phyloP scores from a whole-genome alignment of 1,284 basidiomycete species.

The Coniferiporia sulphurascens region DNA sequence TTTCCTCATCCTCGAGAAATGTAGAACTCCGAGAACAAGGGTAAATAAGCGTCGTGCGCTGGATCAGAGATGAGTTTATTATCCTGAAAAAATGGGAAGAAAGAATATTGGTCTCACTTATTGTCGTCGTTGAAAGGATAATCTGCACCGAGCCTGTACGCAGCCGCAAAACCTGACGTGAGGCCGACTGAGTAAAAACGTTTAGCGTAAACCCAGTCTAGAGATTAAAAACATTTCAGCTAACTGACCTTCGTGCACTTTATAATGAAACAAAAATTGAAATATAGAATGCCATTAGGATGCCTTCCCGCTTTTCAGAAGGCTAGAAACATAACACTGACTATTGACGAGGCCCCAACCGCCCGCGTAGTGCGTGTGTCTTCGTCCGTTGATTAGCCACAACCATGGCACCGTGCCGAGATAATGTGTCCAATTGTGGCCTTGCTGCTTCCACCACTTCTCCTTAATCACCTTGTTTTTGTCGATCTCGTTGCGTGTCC shows the following conservation, averaged over 20 bases:
- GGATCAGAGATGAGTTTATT: neutral
- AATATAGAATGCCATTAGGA: neutral
- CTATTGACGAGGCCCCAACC: conserved; percentile 20
- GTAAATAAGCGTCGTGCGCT: conserved; percentile 36
- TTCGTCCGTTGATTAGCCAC: conserved; percentile 54
- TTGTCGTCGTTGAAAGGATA: conserved; percentile 43
- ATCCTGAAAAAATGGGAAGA: neutral
- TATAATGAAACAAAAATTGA: neutral
- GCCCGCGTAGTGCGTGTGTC: conserved; percentile 24
- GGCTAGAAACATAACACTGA: neutral
- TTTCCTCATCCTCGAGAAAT: conserved; percentile 30
- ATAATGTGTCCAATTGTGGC: conserved; percentile 57
- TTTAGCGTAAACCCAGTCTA: conserved; percentile 11
- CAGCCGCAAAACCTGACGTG: conserved; percentile 54
- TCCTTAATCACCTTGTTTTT: conserved; percentile 46
- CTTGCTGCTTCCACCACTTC: conserved; percentile 62
- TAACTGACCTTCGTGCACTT: conserved; percentile 19
- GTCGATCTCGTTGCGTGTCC: conserved; percentile 49
- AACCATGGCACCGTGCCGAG: conserved; percentile 54
- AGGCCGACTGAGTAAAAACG: conserved; percentile 53
- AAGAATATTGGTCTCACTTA: conserved; percentile 29
- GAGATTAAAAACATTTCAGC: neutral
- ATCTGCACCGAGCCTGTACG: conserved; percentile 51
- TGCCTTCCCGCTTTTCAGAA: neutral
- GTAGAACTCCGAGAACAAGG: conserved; percentile 40